Conservation (phyloP, 2,329 filamentous ascomycete genomes). For the Dryadomyces sulphureus region DNA sequence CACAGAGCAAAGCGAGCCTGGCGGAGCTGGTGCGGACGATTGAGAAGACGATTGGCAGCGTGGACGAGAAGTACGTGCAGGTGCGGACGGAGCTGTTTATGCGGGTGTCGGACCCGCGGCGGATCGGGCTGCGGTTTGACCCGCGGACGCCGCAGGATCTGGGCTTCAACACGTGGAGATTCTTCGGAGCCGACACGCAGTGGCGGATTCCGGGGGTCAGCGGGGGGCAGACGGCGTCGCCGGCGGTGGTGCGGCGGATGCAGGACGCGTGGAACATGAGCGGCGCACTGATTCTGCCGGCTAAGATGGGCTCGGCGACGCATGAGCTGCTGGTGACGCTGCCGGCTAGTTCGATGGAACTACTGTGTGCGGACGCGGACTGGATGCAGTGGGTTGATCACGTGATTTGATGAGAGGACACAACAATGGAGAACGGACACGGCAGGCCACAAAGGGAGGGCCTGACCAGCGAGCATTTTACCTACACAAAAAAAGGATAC, state of each 20-base stretch:
- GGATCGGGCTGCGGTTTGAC: slow-evolving; percentile 24
- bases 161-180: slow-evolving; percentile 29
- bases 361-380: slow-evolving; percentile 12
- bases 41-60: slow-evolving; percentile 16
- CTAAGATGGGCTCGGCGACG: slow-evolving; percentile 10
- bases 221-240: background rate
- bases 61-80: slow-evolving; percentile 26
- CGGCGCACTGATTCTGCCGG: slow-evolving; percentile 19
- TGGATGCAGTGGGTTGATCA: slow-evolving; percentile 17
- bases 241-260: slow-evolving; percentile 18
- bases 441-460: too few species aligned
- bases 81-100: slow-evolving; percentile 22
- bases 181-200: slow-evolving; percentile 25
- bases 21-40: slow-evolving; percentile 17
- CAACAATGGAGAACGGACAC: too few species aligned
- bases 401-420: slow-evolving; percentile 9
- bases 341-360: slow-evolving; percentile 16
- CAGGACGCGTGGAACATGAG: slow-evolving; percentile 17
- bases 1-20: slow-evolving; percentile 13
- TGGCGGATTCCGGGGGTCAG: slow-evolving; percentile 19
- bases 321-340: slow-evolving; percentile 20
- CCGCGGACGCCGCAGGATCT: slow-evolving; percentile 24
- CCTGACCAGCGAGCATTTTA: too few species aligned
- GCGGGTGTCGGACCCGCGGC: slow-evolving; percentile 22
- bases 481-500: background rate